Evolutionary conservation across 495 filamentous ascomycete genomes (phyloP), one percentile per base, ranked within the genome.

Genomic region (Hyaloscypha variabilis): DNA sequence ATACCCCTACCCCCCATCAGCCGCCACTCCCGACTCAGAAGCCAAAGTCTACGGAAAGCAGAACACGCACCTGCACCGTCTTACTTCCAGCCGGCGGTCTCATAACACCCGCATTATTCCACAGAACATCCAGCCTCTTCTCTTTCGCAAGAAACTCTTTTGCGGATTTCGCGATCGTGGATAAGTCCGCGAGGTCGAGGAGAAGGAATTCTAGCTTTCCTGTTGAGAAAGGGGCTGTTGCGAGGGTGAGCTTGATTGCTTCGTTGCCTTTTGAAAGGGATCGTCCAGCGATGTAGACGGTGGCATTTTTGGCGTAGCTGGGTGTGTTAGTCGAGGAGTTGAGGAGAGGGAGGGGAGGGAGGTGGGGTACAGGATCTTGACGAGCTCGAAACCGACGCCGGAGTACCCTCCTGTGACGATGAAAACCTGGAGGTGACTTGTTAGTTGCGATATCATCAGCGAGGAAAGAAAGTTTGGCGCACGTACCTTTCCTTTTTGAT

Each of bases 101-200:
- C 51, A 53, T 53, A 28, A 53, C 51, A 10, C 88, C 89, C 1
- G 90, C 90, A 65, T 92, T 93, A 74, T 88, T 86, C 36, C 90
- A 78, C 2, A 93, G 75, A 21, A 87, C 71, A 64, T 92, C 85
- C 28, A 76, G 77, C 34, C 79, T 71, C 0, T 78, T 73, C 26
- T 77, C 72, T 8, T 72, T n/a, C n/a, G n/a, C n/a, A 0, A 83
- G 69, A 17, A 81, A 75, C 39, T 13, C 54, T 39, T 75, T 63
- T 17, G 66, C 73, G 1, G 69, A 74, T 28, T 59, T 26, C 25
- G 68, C 66, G 29, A 77, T 73, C 42, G 72, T 78, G 21, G 60
- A 42, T 4, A 83, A 73, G 60, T 73, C 70, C 53, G 69, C 68
- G 3, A 53, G 51, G 17, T 53, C 51, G 14, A 53, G 51, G 51